phyloP scores from a whole-genome alignment of 305 asterid species.

The Fraxinus ornus region DNA sequence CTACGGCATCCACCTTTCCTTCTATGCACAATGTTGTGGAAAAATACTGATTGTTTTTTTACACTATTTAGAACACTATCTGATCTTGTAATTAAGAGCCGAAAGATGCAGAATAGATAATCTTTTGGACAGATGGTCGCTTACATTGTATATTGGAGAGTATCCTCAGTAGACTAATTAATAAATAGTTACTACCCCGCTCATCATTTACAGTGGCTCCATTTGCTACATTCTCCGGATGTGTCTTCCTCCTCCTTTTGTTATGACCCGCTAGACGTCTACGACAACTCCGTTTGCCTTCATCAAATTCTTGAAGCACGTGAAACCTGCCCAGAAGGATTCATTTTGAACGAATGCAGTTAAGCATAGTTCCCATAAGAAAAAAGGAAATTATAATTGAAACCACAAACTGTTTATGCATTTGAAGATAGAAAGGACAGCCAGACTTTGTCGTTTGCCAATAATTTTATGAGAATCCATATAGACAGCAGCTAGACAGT shows the following conservation, averaged over 20 bases:
- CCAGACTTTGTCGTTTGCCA: not conserved
- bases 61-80: not conserved
- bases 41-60: not conserved
- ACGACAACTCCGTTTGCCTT: conserved; percentile 97
- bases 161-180: conserved; percentile 78
- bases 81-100: conserved; percentile 2
- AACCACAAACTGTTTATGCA: not conserved
- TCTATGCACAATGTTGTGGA: not conserved
- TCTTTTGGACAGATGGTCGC: conserved; percentile 27
- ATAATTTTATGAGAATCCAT: not conserved
- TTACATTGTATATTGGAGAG: conserved; percentile 82
- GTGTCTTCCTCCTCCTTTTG: conserved; percentile 81
- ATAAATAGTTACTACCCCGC: conserved; percentile 61
- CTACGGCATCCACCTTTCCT: not conserved
- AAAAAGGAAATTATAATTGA: not conserved
- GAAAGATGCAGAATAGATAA: not conserved
- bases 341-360: not conserved
- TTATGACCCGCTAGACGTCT: conserved; percentile 96
- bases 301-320: conserved; percentile 90
- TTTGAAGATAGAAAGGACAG: not conserved
- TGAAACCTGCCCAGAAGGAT: conserved; percentile 65
- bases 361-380: not conserved
- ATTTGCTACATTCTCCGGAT: conserved; percentile 63
- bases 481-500: not conserved
- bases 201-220: conserved; percentile 54